Conservation (phyloP, 2,329 filamentous ascomycete genomes). For the Periconia sp. region DNA sequence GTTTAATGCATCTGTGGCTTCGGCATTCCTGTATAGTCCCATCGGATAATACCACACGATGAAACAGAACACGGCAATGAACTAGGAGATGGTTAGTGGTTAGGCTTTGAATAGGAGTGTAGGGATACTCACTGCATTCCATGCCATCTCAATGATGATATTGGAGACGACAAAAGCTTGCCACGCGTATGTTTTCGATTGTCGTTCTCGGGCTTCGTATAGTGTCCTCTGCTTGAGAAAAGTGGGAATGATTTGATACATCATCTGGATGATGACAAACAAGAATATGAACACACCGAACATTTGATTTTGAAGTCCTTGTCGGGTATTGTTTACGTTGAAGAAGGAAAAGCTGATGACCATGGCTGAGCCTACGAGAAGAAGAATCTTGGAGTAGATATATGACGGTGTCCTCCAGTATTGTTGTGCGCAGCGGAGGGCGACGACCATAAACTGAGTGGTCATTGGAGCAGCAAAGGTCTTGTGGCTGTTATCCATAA, state of each 20-base stretch:
- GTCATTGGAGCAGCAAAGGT: constrained; percentile 75
- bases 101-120: constrained; percentile 22
- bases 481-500: constrained; percentile 60
- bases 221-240: constrained; percentile 80
- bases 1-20: constrained; percentile 60
- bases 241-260: constrained; percentile 81
- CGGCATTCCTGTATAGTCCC: constrained; percentile 71
- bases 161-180: constrained; percentile 81
- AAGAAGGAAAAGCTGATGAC: constrained; percentile 85
- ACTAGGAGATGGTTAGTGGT: constrained; percentile 35
- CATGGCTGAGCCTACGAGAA: constrained; percentile 66
- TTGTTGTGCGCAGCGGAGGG: constrained; percentile 78
- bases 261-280: constrained; percentile 77
- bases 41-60: constrained; percentile 85
- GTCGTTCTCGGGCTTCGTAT: constrained; percentile 82
- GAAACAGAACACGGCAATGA: constrained; percentile 74
- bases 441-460: constrained; percentile 67
- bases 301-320: constrained; percentile 83
- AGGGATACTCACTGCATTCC: constrained; percentile 59
- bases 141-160: constrained; percentile 82
- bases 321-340: constrained; percentile 68
- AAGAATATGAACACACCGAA: constrained; percentile 82
- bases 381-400: constrained; percentile 78
- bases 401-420: constrained; percentile 90
- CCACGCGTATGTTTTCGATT: constrained; percentile 83